Evolutionary conservation across 176 grass and related monocot genomes (phyloP), one percentile per base, ranked within the genome.

Genomic region (Oryza officinalis): DNA sequence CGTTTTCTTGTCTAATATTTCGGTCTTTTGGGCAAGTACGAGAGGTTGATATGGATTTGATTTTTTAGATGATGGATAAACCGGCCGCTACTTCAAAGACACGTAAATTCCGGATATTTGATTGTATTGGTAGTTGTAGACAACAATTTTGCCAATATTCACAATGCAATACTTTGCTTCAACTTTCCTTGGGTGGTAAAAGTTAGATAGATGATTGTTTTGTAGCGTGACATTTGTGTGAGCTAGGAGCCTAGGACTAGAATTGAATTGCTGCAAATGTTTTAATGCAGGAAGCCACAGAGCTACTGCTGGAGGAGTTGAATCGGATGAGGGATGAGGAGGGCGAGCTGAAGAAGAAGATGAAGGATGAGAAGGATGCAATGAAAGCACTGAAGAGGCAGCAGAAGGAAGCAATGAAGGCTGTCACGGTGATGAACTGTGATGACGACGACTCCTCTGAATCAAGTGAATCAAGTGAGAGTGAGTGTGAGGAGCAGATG

Each of bases 401-500:
- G 65, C 43, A 54, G 40, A 90, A 84, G 64, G 74, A 87, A 72
- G 74, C 27, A 0, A 63, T 69, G 74, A 92, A 83, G 31, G 30
- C 69, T 18, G 45, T 22, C 3, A 5, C 11, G 0, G 1, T n/a
- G 4, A 78, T 73, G 67, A 79, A 46, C 3, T 83, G 88, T 12
- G 79, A 72, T 31, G 83, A 70, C 12, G 33, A 1, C 13, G 71
- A 72, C 20, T 71, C 82, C 31, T 90, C 83, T 28, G 90, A 92
- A 47, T 90, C 90, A 20, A 89, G 89, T 27, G 89, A 92, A 45
- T 89, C 89, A 22, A 90, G 89, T 3, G 87, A 90, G 69, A 89
- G 79, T 0, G 82, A 92, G 18, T 89, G 92, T 0, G 81, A 82
- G 23, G 74, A 85, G 1, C 44, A 54, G 1, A 22, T 22, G 8